Base-by-base conservation (phyloP, 352 stramenopile species). In the Pythium diclinum region DNA sequence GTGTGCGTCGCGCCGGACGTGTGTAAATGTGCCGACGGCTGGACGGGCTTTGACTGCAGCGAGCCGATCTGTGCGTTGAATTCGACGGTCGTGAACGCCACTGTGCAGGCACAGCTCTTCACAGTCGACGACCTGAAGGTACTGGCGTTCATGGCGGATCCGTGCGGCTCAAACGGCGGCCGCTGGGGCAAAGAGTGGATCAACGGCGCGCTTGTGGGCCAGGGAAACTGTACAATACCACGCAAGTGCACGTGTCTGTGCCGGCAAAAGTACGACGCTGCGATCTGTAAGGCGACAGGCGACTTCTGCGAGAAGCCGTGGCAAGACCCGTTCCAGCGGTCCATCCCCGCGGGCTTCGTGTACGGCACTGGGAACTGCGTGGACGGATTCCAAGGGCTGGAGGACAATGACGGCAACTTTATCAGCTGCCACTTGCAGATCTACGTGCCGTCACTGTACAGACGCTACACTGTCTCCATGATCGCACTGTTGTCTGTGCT, bases 91-190 rank as follows among this genome's bases (percentile, higher is more conserved):
- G 58, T 87, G 30, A 85, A 76, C 9, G 61, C 61, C 10, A 74
- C 93, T 3, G 82, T 96, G 38, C 79, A 88, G 6, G 68, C 67
- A 9, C 82, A 98, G 62, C 79, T 99, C 36, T 94, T 98, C 71
- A 99, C 96, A 2, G 89, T 96, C 13, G 96, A 99, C 67, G 84
- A 97, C 56, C 65, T 78, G 28, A 98, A 98, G 66, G 83, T 99
- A 1, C 65, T 83, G 34, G 65, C 65, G 13, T 99, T 99, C 65
- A 94, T 98, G 66, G 85, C 72, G 7, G 96, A 99, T 75, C 97
- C 97, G 16, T 99, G 97, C 73, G 87, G 85, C 48, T 85, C 89
- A 60, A 71, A 77, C 38, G 89, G 88, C 49, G 76, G 85, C 66
- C 79, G 89, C 54, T 86, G 79, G 81, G 76, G 87, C 48, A 84